These are phyloP conservation scores for Pulveroboletus sp. DNA, from an alignment of 768 basidiomycete genomes.

Conservation along the genomic window DNA sequence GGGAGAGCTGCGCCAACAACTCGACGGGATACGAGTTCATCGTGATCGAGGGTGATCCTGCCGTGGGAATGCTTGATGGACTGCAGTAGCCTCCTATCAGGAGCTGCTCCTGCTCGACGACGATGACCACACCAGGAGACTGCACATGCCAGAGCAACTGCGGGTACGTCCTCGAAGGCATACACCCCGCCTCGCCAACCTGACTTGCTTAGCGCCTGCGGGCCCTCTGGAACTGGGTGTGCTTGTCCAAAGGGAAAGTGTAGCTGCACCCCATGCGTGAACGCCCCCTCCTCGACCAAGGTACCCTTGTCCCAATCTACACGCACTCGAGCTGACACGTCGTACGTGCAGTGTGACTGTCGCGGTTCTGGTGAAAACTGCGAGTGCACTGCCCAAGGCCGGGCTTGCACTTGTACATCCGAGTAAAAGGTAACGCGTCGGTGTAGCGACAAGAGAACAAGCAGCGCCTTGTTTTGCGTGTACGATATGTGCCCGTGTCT, in stretches of 20 bases:
- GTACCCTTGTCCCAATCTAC: background rate
- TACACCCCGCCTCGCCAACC: background rate
- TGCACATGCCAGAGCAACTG: slow-evolving; percentile 30
- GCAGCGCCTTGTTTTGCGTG: slow-evolving; percentile 1
- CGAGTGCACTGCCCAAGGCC: slow-evolving; percentile 11
- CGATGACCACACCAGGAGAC: slow-evolving; percentile 17
- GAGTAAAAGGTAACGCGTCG: slow-evolving; percentile 8
- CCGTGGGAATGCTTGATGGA: background rate
- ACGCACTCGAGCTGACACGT: background rate
- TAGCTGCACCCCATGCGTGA: slow-evolving; percentile 27
- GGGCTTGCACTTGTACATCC: slow-evolving; percentile 15
- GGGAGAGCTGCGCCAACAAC: slow-evolving; percentile 81
- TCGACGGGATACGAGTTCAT: slow-evolving; percentile 96
- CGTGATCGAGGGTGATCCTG: background rate
- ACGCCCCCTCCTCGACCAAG: slow-evolving; percentile 25
- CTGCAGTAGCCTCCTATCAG: background rate
- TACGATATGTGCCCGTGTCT: background rate
- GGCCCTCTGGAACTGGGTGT: slow-evolving; percentile 29
- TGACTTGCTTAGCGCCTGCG: slow-evolving; percentile 25
- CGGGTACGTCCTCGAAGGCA: slow-evolving; percentile 15
- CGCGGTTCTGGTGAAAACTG: slow-evolving; percentile 17
- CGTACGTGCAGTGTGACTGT: slow-evolving; percentile 17
- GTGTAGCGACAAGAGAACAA: slow-evolving; percentile 10
- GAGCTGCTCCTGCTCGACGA: background rate
- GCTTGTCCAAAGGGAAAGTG: slow-evolving; percentile 29